Evolutionary conservation across 2,329 filamentous ascomycete species (phyloP).

Genomic region (Fusarium sp.): DNA sequence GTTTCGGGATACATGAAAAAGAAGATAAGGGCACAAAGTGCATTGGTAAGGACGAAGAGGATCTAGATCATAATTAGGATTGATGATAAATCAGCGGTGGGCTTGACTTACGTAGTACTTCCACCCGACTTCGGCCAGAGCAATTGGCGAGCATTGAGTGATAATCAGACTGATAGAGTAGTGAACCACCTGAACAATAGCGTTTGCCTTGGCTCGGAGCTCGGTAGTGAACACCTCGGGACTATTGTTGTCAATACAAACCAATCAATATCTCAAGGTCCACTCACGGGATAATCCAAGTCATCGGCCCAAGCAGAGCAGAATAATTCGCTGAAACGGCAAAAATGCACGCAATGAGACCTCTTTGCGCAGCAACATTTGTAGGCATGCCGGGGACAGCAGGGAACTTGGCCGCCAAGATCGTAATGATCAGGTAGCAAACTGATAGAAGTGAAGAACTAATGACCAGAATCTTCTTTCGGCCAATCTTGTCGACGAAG

Average conservation of each 20-base stretch:
- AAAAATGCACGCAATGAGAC: conserved; percentile 57
- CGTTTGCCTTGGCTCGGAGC: conserved; percentile 56
- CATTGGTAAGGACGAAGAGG: conserved; percentile 55
- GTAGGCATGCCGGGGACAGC: conserved; percentile 53
- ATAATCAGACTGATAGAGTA: conserved; percentile 57
- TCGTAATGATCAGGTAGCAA: conserved; percentile 56
- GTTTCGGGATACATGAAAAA: conserved; percentile 55
- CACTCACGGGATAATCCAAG: conserved; percentile 58
- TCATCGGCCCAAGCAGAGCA: conserved; percentile 56
- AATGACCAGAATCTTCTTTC: conserved; percentile 54
- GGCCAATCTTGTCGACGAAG: conserved; percentile 55
- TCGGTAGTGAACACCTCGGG: conserved; percentile 58
- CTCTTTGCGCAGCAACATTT: conserved; percentile 54
- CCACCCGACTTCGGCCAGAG: conserved; percentile 55
- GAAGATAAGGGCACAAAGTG: conserved; percentile 53
- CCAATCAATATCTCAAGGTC: fast-evolving
- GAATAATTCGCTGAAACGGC: conserved; percentile 52
- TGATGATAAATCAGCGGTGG: fast-evolving
- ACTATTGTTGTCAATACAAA: conserved; percentile 15
- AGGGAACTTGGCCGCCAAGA: conserved; percentile 54
- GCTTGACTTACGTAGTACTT: conserved; percentile 54
- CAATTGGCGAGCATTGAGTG: conserved; percentile 57
- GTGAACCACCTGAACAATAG: conserved; percentile 56
- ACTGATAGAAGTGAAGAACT: conserved; percentile 54
- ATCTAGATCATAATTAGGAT: conserved; percentile 44